Evolutionary conservation across 192 early-diverging fungal species (phyloP), one percentile per base, ranked within the genome.

Genomic region (Dissophora ornata): DNA sequence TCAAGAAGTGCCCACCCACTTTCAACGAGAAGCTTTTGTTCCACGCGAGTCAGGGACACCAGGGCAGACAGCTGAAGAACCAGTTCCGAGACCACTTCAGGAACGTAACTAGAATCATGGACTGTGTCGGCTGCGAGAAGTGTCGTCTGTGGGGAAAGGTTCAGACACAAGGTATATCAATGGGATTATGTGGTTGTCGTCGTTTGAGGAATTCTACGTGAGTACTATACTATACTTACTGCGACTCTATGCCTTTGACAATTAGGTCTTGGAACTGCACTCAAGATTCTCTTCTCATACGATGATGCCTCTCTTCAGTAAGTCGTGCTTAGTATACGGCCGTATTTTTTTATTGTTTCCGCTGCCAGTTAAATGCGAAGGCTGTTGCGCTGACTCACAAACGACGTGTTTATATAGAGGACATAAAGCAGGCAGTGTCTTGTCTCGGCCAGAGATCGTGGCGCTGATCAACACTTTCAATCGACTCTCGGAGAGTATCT

Each of bases 101-200:
- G 57, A 99, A 99, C 70, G 91, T 99, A 19, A 94, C 97, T 13
- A 80, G 89, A 22, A 97, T 99, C 78, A 98, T 99, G 97, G 98
- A 99, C 83, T 99, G 98, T 78, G 96, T 98, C 24, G 94, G 92
- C 1, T 99, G 98, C 75, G 96, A 99, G 82, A 99, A 99, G 81
- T 99, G 98, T 67, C 80, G 94, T 41, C 82, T 99, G 32, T 99
- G 98, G 98, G 98, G 98, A 25, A 99, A 99, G 73, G 68, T 97
- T 9, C 98, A 99, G 85, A 91, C 89, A 3, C 87, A 36, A 25
- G 67, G 67, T 69, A 69, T 21, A 34, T 5, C 9, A 26, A 38
- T 7, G 9, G 25, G 21, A 30, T 58, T 42, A 7, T 40, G 36
- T 18, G n/a, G n/a, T n/a, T n/a, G n/a, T n/a, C n/a, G n/a, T n/a